Evolutionary conservation across 2,329 filamentous ascomycete species (phyloP), one percentile per base, ranked within the genome.

Genomic region (Diaporthe eres): DNA sequence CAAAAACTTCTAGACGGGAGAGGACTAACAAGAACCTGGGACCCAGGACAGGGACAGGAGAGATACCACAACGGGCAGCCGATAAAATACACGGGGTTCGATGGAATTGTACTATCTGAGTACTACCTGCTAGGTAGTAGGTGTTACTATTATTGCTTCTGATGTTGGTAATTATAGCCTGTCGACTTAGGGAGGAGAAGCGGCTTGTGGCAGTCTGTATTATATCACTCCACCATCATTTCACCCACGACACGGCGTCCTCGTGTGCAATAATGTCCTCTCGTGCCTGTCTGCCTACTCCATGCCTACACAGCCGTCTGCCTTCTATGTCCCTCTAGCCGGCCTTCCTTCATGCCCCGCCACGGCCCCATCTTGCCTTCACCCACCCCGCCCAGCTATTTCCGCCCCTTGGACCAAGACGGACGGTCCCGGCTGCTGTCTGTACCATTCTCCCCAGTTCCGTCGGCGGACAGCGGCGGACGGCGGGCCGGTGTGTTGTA

Each of bases 1-100:
- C 68, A 75, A 60, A 53, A 71, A 17, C 17, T n/a, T 49, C 34
- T 74, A 74, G 72, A 74, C 60, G 47, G 58, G 2, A 28, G 15
- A 31, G 42, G 25, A 17, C 10, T 2, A 60, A 34, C 9, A 51
- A 61, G 31, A 25, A 68, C 8, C 31, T 2, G 65, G 22, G 19
- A 9, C 3, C 22, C n/a, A 42, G 28, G 22, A 49, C 15, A 67
- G 15, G 44, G 42, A 42, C n/a, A 12, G 22, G 12, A 39, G 22
- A 53, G 31, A 39, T 51, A 53, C 31, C 65, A 37, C 53, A 53
- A 47, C 47, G 28, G 65, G 22, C 58, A 67, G 71, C 28, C 22
- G n/a, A 74, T 42, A 74, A 68, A 39, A 51, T 28, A 57, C 39
- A 39, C 3, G 47, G 39, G 53, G 22, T 39, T 34, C 4, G 34